phyloP scores from a whole-genome alignment of 139 green algal species.

The Prasinococcaceae sp. region DNA sequence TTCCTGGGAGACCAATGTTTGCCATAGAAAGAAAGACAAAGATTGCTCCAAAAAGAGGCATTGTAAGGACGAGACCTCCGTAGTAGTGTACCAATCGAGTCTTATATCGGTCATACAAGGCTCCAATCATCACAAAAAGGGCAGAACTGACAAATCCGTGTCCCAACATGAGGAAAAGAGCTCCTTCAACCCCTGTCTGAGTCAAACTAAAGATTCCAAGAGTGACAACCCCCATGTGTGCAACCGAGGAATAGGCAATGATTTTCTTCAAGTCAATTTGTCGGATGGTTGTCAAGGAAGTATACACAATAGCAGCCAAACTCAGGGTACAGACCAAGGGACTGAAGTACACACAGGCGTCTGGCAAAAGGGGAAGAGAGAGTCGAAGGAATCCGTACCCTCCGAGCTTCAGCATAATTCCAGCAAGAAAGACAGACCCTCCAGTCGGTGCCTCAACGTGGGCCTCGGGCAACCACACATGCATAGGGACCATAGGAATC shows the following conservation, averaged over 20 bases:
- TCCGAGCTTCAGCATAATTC: slow-evolving; percentile 46
- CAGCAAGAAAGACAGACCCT: slow-evolving; percentile 46
- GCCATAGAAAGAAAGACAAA: slow-evolving; percentile 53
- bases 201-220: slow-evolving; percentile 49
- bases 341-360: slow-evolving; percentile 41
- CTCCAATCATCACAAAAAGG: slow-evolving; percentile 44
- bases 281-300: slow-evolving; percentile 39
- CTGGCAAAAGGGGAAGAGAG: slow-evolving; percentile 46
- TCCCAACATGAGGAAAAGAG: slow-evolving; percentile 45
- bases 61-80: slow-evolving; percentile 32
- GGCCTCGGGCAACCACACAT: slow-evolving; percentile 35
- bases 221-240: slow-evolving; percentile 50
- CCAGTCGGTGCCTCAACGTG: slow-evolving; percentile 51
- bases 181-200: slow-evolving; percentile 40
- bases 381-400: slow-evolving; percentile 50
- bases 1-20: slow-evolving; percentile 45
- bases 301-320: slow-evolving; percentile 46
- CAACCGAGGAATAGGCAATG: slow-evolving; percentile 51
- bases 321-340: slow-evolving; percentile 44
- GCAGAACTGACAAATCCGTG: slow-evolving; percentile 46
- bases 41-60: slow-evolving; percentile 47
- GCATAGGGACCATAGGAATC: slow-evolving; percentile 12
- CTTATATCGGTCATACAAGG: slow-evolving; percentile 46
- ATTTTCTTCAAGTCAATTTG: slow-evolving; percentile 60
- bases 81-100: slow-evolving; percentile 47